Percentiles rank a stretch among this genome's conserved stretches.
These are phyloP conservation scores for Saccharum hybrid DNA, from an alignment of 202 grass and related monocot genomes.

Conservation along the genomic window DNA sequence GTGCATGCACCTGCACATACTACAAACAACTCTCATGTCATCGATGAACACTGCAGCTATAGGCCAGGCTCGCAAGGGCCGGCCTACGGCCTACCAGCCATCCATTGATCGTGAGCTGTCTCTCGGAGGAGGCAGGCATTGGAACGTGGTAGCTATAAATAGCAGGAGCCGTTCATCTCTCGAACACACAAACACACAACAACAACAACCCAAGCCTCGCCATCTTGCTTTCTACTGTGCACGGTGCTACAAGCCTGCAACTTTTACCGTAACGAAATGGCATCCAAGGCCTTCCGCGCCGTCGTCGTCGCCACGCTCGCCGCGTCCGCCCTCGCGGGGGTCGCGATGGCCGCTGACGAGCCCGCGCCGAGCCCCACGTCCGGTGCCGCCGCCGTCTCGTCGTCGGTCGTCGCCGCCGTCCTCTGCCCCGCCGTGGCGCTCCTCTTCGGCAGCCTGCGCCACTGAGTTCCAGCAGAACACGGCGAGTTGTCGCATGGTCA, in stretches of 20 bases:
- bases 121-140: slow-evolving; percentile 1
- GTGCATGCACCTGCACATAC: neutral
- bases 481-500: neutral
- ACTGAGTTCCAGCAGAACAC: slow-evolving; percentile 36
- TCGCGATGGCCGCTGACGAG: slow-evolving; percentile 57
- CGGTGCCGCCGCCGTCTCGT: slow-evolving; percentile 29
- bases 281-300: slow-evolving; percentile 41
- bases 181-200: neutral
- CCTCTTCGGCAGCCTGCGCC: slow-evolving; percentile 50
- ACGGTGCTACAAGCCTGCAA: neutral
- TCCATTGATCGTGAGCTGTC: slow-evolving; percentile 54
- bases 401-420: slow-evolving; percentile 49
- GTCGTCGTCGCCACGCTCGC: slow-evolving; percentile 36
- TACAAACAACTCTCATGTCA: neutral
- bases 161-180: neutral
- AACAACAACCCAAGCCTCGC: neutral
- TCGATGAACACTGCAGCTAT: slow-evolving; percentile 7
- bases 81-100: neutral
- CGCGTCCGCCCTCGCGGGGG: slow-evolving; percentile 47
- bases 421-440: slow-evolving; percentile 61
- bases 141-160: slow-evolving; percentile 38
- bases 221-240: neutral
- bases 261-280: slow-evolving; percentile 32
- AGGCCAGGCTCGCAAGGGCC: neutral
- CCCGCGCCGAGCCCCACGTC: slow-evolving; percentile 77